Conservation (phyloP, 768 basidiomycete species). For the Lenzites betulinus region DNA sequence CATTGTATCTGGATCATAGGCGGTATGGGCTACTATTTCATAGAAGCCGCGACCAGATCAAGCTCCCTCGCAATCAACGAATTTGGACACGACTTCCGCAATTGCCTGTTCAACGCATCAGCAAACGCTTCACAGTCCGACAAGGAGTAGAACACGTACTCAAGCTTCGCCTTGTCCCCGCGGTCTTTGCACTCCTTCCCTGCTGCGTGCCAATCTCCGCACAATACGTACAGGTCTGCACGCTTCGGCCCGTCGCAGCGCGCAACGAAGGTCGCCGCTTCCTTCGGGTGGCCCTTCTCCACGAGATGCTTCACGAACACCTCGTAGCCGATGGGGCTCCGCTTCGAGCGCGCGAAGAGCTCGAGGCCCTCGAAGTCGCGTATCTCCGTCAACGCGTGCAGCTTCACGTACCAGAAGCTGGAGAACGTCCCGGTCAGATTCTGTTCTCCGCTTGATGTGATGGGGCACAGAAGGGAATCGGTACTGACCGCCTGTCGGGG, state of each 20-base stretch:
- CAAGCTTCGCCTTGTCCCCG: slow-evolving; percentile 79
- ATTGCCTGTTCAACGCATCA: slow-evolving; percentile 48
- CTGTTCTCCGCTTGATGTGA: not conserved
- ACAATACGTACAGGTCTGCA: slow-evolving; percentile 85
- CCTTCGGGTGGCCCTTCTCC: slow-evolving; percentile 68
- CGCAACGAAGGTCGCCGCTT: slow-evolving; percentile 77
- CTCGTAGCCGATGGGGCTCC: slow-evolving; percentile 96
- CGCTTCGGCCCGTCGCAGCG: slow-evolving; percentile 84
- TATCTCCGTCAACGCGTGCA: slow-evolving; percentile 76
- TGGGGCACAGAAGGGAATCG: not conserved
- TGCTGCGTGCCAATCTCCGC: slow-evolving; percentile 88
- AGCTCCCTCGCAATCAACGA: slow-evolving; percentile 79
- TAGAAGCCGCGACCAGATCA: slow-evolving; percentile 55
- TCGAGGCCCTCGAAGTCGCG: slow-evolving; percentile 89
- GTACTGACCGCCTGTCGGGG: slow-evolving; percentile 81
- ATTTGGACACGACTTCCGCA: slow-evolving; percentile 77
- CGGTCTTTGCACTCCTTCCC: slow-evolving; percentile 90
- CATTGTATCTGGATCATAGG: not conserved
- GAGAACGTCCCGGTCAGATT: not conserved
- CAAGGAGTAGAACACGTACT: slow-evolving; percentile 54
- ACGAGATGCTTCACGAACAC: slow-evolving; percentile 82
- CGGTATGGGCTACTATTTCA: slow-evolving; percentile 55
- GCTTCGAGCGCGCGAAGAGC: slow-evolving; percentile 79
- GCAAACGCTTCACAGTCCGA: not conserved
- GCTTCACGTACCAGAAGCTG: slow-evolving; percentile 93